A percentile compares a stretch with the other conserved stretches of the same genome.
These are phyloP conservation scores for Eragrostis nindensis DNA, from an alignment of 176 grass and related monocot species.

Conservation along the genomic window DNA sequence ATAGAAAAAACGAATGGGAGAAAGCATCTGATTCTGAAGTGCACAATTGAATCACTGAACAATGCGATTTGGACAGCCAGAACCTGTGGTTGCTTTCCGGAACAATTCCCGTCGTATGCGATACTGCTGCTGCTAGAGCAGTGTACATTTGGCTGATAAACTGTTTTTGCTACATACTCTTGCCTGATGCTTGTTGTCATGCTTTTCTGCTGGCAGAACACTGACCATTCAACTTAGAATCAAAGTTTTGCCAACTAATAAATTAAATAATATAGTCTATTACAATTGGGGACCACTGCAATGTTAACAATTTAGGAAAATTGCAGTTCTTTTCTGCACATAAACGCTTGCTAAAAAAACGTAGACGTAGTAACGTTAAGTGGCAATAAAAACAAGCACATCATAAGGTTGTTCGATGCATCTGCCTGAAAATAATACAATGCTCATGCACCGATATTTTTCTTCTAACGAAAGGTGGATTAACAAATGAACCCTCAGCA, in stretches of 20 bases:
- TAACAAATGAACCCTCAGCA: neutral
- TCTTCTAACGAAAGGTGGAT: neutral
- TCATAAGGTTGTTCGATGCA: neutral
- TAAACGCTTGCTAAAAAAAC: neutral
- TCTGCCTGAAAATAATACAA: neutral
- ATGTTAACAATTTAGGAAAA: no score
- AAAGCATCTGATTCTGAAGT: constrained; percentile 20
- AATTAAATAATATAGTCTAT: no score
- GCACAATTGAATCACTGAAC: constrained; percentile 18
- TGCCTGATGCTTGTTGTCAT: neutral
- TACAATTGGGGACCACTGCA: no score
- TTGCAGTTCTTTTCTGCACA: no score
- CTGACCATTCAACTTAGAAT: neutral
- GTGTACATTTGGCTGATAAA: neutral
- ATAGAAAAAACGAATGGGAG: neutral
- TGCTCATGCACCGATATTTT: neutral
- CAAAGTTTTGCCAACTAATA: neutral
- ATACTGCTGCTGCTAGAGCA: neutral
- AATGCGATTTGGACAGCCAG: constrained; percentile 20
- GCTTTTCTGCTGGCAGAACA: neutral
- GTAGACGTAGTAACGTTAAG: neutral
- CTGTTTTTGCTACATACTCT: neutral
- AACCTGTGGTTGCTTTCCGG: constrained; percentile 37
- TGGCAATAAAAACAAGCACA: neutral
- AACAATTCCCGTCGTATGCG: neutral